Conservation (phyloP, 83 land plant genomes). For the Picea mariana region DNA sequence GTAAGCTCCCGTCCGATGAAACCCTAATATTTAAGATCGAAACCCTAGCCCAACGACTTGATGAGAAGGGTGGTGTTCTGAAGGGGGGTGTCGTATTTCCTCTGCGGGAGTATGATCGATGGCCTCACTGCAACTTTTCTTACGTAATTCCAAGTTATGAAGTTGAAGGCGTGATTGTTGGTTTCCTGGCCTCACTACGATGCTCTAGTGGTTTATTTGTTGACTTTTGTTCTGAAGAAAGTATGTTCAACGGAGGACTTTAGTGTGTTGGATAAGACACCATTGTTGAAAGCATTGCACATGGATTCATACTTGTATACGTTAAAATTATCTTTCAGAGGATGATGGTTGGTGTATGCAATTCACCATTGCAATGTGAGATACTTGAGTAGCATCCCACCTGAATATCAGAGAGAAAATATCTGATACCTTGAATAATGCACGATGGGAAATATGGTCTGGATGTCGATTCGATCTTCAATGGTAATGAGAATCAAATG, state of each 20-base stretch:
- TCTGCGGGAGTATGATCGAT: constrained; percentile 63
- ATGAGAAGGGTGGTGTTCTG: not conserved
- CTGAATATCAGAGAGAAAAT: too few species aligned
- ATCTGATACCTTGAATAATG: too few species aligned
- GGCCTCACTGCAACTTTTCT: constrained; percentile 59
- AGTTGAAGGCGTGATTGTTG: constrained; percentile 43
- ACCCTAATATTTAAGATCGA: constrained; percentile 52
- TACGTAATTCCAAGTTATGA: constrained; percentile 43
- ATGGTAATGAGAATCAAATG: too few species aligned
- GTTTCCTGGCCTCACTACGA: constrained; percentile 58
- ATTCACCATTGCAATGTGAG: too few species aligned
- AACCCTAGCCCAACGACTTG: constrained; percentile 38
- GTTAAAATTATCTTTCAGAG: too few species aligned
- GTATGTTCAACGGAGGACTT: constrained; percentile 22
- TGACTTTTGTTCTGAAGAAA: constrained; percentile 31
- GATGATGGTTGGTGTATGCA: too few species aligned
- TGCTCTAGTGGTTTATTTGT: constrained; percentile 14
- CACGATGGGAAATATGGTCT: too few species aligned
- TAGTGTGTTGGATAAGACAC: not conserved
- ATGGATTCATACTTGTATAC: too few species aligned
- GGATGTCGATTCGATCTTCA: too few species aligned
- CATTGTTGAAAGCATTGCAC: too few species aligned
- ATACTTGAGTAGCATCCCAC: too few species aligned
- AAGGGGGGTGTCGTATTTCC: constrained; percentile 51
- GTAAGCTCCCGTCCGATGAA: constrained; percentile 51